These are phyloP conservation scores for Ceratocystis cacaofunesta DNA, from an alignment of 2,329 filamentous ascomycete species.

Conservation along the genomic window DNA sequence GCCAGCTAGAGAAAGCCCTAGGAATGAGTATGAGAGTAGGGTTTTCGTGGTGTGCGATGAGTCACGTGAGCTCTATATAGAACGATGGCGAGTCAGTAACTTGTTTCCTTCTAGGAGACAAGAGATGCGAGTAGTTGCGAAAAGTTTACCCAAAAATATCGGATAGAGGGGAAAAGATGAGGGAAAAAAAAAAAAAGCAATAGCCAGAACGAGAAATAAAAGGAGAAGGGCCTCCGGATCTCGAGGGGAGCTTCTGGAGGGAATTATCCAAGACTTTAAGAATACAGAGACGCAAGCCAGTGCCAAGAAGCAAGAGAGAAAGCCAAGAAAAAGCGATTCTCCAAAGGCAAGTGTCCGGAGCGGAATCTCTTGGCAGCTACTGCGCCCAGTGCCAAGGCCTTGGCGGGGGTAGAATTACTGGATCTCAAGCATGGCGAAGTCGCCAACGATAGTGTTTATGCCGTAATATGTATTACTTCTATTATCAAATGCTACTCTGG, in stretches of 20 bases:
- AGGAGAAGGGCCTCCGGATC: not conserved
- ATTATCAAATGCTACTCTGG: constrained; percentile 4
- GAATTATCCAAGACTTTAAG: constrained; percentile 16
- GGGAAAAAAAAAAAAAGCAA: not conserved
- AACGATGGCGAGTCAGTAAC: not conserved
- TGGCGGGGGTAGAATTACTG: constrained; percentile 14
- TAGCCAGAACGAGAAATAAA: not conserved
- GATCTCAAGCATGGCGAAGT: not conserved
- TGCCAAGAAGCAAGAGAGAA: constrained; percentile 13
- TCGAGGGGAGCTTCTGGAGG: constrained; percentile 7
- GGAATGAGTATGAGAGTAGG: not conserved
- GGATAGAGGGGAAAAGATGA: not conserved
- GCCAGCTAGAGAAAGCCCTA: not conserved
- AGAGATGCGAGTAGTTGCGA: not conserved
- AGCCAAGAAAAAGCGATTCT: not conserved
- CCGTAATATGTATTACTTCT: too few relatives aligned
- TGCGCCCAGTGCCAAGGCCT: constrained; percentile 17
- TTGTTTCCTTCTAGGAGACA: not conserved
- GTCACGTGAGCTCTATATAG: not conserved
- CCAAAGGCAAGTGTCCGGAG: constrained; percentile 13
- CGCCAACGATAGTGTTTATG: not conserved
- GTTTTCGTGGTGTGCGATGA: not conserved
- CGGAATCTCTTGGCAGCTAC: constrained; percentile 17
- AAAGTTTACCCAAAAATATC: not conserved
- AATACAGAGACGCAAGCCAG: not conserved